Base-by-base conservation (phyloP, 2,329 filamentous ascomycete species). In the Fusarium nurragi region DNA sequence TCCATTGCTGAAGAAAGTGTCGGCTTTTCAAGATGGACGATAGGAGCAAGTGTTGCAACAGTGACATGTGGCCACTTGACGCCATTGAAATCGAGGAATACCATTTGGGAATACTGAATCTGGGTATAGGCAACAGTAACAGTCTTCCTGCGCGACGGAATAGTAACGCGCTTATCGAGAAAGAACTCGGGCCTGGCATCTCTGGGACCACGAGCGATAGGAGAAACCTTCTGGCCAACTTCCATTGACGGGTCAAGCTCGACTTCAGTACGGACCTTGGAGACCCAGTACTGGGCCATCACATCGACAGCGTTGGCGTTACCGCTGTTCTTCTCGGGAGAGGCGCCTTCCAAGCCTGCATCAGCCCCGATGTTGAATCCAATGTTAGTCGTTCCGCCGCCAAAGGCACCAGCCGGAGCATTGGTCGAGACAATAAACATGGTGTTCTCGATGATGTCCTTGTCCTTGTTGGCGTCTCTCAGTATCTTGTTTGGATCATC, bases 21-120 rank as follows among this genome's bases (percentile, higher is more conserved):
- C 0, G 22, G 32, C n/a, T 21, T 48, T 3, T 48, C 13, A 14
- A 14, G 10, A 2, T 26, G n/a, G 4, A 41, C 47, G 9, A 32
- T 10, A 2, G 37, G 36, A 22, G 47, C 37, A 18, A 50, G 36
- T 4, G 47, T 50, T 8, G 47, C 36, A 25, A 50, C 47, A 19
- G 37, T 50, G 14, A 50, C 47, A 19, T 50, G 47, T 4, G 48
- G 48, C 48, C 48, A 52, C 18, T 25, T 45, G 5, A 52, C 6
- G 3, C 48, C 48, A 3, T 36, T 26, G 8, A 52, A 52, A 10
- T 52, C 39, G 5, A 52, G n/a, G 16, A 45, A 22, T 2, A 45
- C 48, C 22, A 25, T 52, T 21, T 52, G 48, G 6, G 48, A 52
- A 5, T 52, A 52, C 18, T 52, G 48, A 6, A 52, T 52, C 39